phyloP scores from a whole-genome alignment of 208 protist species.

The Crithidia expoeki region DNA sequence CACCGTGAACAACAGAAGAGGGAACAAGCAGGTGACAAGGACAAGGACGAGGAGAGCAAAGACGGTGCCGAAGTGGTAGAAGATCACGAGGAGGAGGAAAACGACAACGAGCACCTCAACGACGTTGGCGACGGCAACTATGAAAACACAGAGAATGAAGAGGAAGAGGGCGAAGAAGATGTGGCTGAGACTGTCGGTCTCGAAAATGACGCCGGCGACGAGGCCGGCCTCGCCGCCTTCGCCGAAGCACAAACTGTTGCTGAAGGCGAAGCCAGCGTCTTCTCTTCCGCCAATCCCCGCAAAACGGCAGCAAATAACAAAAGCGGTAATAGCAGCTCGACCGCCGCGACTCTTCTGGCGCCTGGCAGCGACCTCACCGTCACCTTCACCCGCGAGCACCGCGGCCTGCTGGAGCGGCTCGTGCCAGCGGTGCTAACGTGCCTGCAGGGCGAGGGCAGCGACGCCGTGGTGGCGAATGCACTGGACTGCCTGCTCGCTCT shows the following conservation, averaged over 20 bases:
- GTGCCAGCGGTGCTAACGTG: conserved; percentile 76
- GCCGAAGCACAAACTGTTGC: conserved; percentile 53
- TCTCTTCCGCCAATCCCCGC: not conserved
- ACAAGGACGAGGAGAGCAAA: conserved; percentile 3
- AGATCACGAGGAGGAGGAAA: conserved; percentile 38
- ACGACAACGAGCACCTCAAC: not conserved
- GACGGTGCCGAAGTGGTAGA: conserved; percentile 21
- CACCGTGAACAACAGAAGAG: conserved; percentile 24
- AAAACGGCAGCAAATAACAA: not conserved
- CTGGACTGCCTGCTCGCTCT: conserved; percentile 87
- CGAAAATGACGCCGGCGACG: conserved; percentile 33
- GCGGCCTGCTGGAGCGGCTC: conserved; percentile 70
- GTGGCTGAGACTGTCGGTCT: conserved; percentile 20
- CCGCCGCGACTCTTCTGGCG: conserved; percentile 1
- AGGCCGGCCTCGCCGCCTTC: conserved; percentile 76
- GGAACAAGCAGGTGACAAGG: conserved; percentile 1
- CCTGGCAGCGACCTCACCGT: conserved; percentile 52
- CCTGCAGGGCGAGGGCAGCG: conserved; percentile 90
- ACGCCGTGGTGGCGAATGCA: conserved; percentile 84
- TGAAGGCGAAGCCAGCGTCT: conserved; percentile 16
- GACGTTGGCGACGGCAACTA: conserved; percentile 22
- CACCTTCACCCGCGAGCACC: conserved; percentile 81
- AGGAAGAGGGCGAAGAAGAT: conserved; percentile 25
- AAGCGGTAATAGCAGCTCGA: not conserved
- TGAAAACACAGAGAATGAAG: conserved; percentile 18